These are phyloP conservation scores for Arbutus unedo DNA, from an alignment of 148 eudicot species.

Conservation along the genomic window DNA sequence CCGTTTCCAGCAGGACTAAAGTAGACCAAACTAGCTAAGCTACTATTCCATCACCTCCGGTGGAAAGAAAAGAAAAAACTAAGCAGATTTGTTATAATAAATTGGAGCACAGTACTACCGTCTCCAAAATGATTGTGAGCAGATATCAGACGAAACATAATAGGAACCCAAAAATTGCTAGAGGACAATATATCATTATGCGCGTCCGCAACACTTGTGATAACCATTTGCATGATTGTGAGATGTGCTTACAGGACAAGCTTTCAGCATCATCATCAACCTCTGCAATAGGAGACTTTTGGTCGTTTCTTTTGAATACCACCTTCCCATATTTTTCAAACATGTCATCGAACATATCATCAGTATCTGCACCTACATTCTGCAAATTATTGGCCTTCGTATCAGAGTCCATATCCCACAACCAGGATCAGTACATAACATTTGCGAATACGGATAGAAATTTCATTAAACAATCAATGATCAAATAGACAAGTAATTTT, in stretches of 20 bases:
- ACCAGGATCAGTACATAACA: not conserved
- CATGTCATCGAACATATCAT: slow-evolving; percentile 87
- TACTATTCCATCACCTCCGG: not conserved
- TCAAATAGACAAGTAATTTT: not conserved
- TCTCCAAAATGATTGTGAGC: not conserved
- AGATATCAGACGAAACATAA: slow-evolving; percentile 3
- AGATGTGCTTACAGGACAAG: slow-evolving; percentile 72
- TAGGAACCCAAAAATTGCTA: not conserved
- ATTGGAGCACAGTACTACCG: not conserved
- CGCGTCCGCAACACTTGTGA: not conserved
- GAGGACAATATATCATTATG: not conserved
- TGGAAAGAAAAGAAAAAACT: not conserved
- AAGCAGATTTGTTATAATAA: not conserved
- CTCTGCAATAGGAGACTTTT: slow-evolving; percentile 63
- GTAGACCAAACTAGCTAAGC: not conserved
- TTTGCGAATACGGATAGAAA: not conserved
- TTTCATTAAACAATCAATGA: not conserved
- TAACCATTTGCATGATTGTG: not conserved
- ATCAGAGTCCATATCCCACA: not conserved
- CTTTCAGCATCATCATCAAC: slow-evolving; percentile 96
- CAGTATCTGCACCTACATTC: slow-evolving; percentile 83
- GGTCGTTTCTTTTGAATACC: slow-evolving; percentile 65
- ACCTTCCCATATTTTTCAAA: slow-evolving; percentile 85
- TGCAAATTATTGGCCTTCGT: slow-evolving; percentile 36
- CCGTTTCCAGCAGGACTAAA: not conserved